Evolutionary conservation across 352 stramenopile species (phyloP).

Genomic region (Phytophthora pluvialis): DNA sequence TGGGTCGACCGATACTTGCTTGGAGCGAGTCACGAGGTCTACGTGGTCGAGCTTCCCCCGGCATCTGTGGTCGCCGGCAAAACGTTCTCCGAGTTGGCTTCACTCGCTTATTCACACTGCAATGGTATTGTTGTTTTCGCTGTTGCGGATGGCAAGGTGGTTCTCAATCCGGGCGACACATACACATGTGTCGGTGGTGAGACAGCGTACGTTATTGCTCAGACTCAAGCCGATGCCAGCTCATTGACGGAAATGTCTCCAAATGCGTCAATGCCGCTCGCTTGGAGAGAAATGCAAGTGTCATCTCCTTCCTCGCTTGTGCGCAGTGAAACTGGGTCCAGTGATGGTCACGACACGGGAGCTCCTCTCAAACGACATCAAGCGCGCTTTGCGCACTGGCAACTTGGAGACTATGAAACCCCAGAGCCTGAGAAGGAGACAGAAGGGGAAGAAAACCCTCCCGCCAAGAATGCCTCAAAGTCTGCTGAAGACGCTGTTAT

Average conservation of each 20-base stretch:
- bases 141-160: conserved; percentile 56
- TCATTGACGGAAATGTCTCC: conserved; percentile 37
- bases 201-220: conserved; percentile 77
- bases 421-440: conserved; percentile 39
- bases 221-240: conserved; percentile 49
- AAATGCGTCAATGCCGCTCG: conserved; percentile 37
- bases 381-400: conserved; percentile 39
- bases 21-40: conserved; percentile 81
- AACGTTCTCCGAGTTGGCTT: conserved; percentile 83
- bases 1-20: conserved; percentile 82
- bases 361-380: conserved; percentile 34
- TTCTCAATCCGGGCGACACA: conserved; percentile 81
- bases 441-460: conserved; percentile 17
- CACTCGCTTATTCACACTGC: conserved; percentile 78
- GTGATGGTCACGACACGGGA: conserved; percentile 15
- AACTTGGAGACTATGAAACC: conserved; percentile 31
- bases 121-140: conserved; percentile 82
- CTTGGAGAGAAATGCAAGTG: conserved; percentile 42
- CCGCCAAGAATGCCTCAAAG: conserved; percentile 15
- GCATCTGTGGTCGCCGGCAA: conserved; percentile 60
- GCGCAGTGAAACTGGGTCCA: conserved; percentile 31
- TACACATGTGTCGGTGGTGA: conserved; percentile 77
- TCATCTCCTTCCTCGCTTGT: conserved; percentile 37
- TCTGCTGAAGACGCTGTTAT: conserved; percentile 58
- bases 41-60: conserved; percentile 71